phyloP scores from a whole-genome alignment of 805 yeast genomes.

The Teunomyces barrocoloradensis region DNA sequence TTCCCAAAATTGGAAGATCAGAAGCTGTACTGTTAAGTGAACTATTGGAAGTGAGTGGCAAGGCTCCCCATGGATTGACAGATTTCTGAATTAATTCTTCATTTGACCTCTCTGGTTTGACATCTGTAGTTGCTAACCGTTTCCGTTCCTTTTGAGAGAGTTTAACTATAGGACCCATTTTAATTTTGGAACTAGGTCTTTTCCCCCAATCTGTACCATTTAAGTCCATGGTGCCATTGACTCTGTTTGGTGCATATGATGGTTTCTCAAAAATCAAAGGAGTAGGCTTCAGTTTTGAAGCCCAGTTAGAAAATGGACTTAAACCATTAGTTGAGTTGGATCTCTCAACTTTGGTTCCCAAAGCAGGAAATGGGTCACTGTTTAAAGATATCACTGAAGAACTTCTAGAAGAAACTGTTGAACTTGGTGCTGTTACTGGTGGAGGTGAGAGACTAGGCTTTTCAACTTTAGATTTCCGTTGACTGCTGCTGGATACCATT shows the following conservation, averaged over 20 bases:
- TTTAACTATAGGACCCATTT: constrained; percentile 37
- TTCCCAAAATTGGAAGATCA: background rate
- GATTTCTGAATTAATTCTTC: background rate
- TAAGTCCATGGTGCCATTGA: background rate
- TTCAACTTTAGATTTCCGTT: constrained; percentile 14
- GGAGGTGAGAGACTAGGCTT: constrained; percentile 7
- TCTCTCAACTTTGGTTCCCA: background rate
- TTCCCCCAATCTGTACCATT: constrained; percentile 10
- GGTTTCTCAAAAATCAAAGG: constrained; percentile 12
- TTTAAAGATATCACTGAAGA: background rate
- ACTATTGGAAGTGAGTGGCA: background rate
- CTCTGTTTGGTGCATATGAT: background rate
- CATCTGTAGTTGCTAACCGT: constrained; percentile 23
- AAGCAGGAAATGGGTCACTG: constrained; percentile 3
- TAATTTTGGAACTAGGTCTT: constrained; percentile 21
- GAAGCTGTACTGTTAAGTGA: background rate
- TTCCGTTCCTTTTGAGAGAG: constrained; percentile 63
- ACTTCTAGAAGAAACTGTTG: background rate
- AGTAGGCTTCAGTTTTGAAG: constrained; percentile 14
- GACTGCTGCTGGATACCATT: constrained; percentile 19
- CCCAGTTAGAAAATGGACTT: constrained; percentile 30
- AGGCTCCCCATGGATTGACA: constrained; percentile 7
- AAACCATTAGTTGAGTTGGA: constrained; percentile 11
- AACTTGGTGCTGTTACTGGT: background rate
- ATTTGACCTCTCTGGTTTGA: background rate